Evolutionary conservation across 306 rosid species (phyloP).

Genomic region (Crataegus laevigata): DNA sequence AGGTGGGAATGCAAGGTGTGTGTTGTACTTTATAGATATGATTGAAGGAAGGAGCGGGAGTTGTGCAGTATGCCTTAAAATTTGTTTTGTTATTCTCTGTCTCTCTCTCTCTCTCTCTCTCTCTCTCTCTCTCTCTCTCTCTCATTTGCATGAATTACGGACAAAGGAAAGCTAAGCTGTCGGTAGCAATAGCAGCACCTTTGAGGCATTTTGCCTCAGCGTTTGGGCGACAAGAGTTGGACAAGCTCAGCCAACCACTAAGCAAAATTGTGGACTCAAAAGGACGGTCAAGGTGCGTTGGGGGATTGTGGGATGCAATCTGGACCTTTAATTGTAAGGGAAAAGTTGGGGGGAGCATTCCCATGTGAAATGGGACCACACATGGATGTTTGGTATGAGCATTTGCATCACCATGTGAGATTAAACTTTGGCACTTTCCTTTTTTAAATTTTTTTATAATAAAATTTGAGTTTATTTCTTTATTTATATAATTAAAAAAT

Average conservation of each 20-base stretch:
- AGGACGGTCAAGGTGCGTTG: slow-evolving; percentile 42
- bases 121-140: background rate
- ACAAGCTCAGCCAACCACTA: slow-evolving; percentile 55
- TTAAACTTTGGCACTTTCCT: background rate
- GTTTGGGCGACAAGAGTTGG: slow-evolving; percentile 62
- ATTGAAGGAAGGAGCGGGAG: background rate
- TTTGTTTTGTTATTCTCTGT: slow-evolving; percentile 4
- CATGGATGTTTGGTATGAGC: slow-evolving; percentile 27
- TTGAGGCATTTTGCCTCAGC: slow-evolving; percentile 53
- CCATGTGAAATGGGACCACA: slow-evolving; percentile 50
- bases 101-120: background rate
- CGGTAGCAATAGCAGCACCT: slow-evolving; percentile 68
- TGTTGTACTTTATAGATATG: slow-evolving; percentile 31
- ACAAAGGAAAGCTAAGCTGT: slow-evolving; percentile 70
- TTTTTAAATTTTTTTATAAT: too few species aligned
- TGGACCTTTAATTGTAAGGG: slow-evolving; percentile 36
- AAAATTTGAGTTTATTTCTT: too few species aligned
- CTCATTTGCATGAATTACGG: slow-evolving; percentile 49
- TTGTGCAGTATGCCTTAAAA: background rate
- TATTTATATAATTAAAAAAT: too few species aligned
- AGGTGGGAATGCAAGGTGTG: slow-evolving; percentile 21
- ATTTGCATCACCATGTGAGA: slow-evolving; percentile 38
- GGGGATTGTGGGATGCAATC: slow-evolving; percentile 36
- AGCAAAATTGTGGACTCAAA: slow-evolving; percentile 23
- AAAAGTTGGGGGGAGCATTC: slow-evolving; percentile 32